phyloP scores from a whole-genome alignment of 768 basidiomycete species.

The Lepiota venenata region DNA sequence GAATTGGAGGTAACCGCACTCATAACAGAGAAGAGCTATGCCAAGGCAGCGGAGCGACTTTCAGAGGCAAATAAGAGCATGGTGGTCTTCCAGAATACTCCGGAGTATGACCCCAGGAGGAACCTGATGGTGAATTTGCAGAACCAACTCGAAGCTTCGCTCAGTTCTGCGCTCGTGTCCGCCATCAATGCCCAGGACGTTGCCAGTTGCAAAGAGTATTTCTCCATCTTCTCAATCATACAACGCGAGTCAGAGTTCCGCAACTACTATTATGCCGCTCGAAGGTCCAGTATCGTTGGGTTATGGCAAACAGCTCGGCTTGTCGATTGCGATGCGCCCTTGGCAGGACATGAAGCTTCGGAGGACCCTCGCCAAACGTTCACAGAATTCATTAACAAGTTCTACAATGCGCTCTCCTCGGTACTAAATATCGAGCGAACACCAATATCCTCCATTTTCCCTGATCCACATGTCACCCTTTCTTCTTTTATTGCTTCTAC shows the following conservation, averaged over 20 bases:
- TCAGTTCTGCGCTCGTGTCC: conserved; percentile 87
- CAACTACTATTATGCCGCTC: conserved; percentile 90
- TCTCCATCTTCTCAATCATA: conserved; percentile 85
- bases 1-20: conserved; percentile 89
- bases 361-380: conserved; percentile 36
- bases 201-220: conserved; percentile 71
- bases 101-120: conserved; percentile 85
- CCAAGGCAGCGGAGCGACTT: conserved; percentile 88
- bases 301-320: conserved; percentile 66
- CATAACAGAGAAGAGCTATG: conserved; percentile 74
- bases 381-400: conserved; percentile 65
- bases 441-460: conserved; percentile 83
- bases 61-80: conserved; percentile 88
- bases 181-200: conserved; percentile 82
- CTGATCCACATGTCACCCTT: conserved; percentile 73
- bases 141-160: conserved; percentile 91
- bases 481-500: conserved; percentile 82
- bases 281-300: conserved; percentile 59
- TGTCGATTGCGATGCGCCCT: conserved; percentile 35
- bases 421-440: conserved; percentile 69
- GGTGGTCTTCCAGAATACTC: conserved; percentile 89
- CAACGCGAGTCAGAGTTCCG: conserved; percentile 91
- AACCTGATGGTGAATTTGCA: conserved; percentile 88
- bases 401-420: conserved; percentile 66
- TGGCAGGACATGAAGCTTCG: conserved; percentile 12